A percentile compares a stretch with the other conserved stretches of the same genome.
phyloP scores from a whole-genome alignment of 306 rosid species.

The Parietaria judaica region DNA sequence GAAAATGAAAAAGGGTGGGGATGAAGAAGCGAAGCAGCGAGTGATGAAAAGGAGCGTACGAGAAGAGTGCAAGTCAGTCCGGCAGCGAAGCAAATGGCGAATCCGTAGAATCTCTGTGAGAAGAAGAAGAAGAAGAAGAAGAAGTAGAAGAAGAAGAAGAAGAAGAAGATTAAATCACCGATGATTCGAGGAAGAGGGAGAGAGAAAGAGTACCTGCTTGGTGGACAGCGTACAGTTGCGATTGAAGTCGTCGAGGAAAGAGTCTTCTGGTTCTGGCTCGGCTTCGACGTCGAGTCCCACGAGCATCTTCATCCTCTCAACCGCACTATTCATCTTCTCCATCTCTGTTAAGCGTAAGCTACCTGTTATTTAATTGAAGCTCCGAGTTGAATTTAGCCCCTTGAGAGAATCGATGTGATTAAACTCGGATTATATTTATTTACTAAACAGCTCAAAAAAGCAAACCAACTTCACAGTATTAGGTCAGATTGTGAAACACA shows the following conservation, averaged over 20 bases:
- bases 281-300: constrained; percentile 80
- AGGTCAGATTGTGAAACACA: too few species aligned
- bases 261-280: constrained; percentile 28
- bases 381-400: too few species aligned
- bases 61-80: constrained; percentile 73
- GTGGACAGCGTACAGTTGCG: constrained; percentile 80
- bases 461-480: too few species aligned
- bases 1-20: constrained; percentile 28
- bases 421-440: too few species aligned
- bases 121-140: constrained; percentile 15
- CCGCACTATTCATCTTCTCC: constrained; percentile 75
- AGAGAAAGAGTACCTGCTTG: constrained; percentile 46
- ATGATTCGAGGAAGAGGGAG: too few species aligned
- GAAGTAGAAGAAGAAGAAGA: not conserved
- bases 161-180: not conserved
- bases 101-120: constrained; percentile 76
- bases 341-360: constrained; percentile 17
- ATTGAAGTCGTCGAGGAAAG: constrained; percentile 76
- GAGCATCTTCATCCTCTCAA: constrained; percentile 70
- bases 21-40: constrained; percentile 21
- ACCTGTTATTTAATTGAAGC: too few species aligned
- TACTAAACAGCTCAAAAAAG: too few species aligned
- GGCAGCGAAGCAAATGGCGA: constrained; percentile 75
- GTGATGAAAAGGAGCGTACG: constrained; percentile 37
- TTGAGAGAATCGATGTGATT: too few species aligned